Percentiles rank a stretch among this genome's conserved stretches.
These are phyloP conservation scores for Annona squamosa DNA, from an alignment of 164 flowering plant species.

Conservation along the genomic window DNA sequence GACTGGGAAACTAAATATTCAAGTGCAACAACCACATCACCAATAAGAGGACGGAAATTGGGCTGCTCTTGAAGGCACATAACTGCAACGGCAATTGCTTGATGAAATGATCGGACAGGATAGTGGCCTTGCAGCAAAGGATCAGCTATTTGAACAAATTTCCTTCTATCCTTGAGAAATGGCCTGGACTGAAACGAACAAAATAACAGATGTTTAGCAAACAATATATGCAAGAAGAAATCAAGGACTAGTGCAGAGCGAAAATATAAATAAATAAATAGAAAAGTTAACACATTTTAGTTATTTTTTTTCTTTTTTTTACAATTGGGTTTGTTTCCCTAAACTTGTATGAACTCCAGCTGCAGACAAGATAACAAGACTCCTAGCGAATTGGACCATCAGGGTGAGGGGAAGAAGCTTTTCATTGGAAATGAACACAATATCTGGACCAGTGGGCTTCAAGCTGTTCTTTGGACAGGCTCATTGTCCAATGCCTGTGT, in stretches of 20 bases:
- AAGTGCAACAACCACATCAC: slow-evolving; percentile 74
- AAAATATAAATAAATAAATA: background rate
- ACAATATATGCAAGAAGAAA: background rate
- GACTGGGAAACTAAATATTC: slow-evolving; percentile 68
- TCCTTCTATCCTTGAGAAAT: slow-evolving; percentile 60
- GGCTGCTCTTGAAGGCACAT: slow-evolving; percentile 93
- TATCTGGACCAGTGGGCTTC: background rate
- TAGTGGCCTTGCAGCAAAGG: slow-evolving; percentile 59
- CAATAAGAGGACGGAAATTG: slow-evolving; percentile 57
- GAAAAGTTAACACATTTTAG: background rate
- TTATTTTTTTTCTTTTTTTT: background rate
- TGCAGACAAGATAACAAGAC: background rate
- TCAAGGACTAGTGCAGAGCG: background rate
- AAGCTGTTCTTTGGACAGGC: background rate
- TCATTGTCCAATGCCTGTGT: background rate
- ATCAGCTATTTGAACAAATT: slow-evolving; percentile 54
- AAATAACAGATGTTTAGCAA: background rate
- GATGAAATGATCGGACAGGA: slow-evolving; percentile 56
- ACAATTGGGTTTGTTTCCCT: background rate
- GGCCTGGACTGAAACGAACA: slow-evolving; percentile 58
- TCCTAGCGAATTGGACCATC: background rate
- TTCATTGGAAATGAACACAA: background rate
- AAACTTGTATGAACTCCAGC: background rate
- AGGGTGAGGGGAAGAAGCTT: background rate
- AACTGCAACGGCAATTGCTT: slow-evolving; percentile 64